Evolutionary conservation across 495 filamentous ascomycete species (phyloP).

Genomic region (Xylaria cubensis): DNA sequence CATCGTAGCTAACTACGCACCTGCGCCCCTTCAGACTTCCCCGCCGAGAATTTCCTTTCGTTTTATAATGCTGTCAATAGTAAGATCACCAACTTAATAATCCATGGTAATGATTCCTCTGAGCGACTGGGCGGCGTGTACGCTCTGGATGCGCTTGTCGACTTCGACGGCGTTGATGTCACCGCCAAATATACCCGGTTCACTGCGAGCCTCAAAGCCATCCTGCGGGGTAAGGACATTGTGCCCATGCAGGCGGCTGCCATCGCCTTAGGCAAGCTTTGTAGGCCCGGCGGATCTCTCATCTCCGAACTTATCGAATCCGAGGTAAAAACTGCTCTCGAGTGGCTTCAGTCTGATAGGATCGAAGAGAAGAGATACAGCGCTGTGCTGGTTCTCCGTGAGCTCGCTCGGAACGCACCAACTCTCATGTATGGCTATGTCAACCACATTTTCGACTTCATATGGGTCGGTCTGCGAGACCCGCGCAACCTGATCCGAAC

Average conservation of each 20-base stretch:
- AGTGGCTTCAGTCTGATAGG: conserved; percentile 95
- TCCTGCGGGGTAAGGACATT: conserved; percentile 87
- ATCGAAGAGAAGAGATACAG: conserved; percentile 91
- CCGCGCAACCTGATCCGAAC: conserved; percentile 88
- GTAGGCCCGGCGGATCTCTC: conserved; percentile 88
- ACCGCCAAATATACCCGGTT: conserved; percentile 94
- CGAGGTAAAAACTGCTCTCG: conserved; percentile 91
- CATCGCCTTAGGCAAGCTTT: conserved; percentile 84
- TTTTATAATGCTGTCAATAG: conserved; percentile 82
- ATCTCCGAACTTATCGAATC: conserved; percentile 96
- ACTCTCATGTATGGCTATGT: conserved; percentile 94
- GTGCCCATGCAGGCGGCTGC: conserved; percentile 87
- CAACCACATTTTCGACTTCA: conserved; percentile 85
- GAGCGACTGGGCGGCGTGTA: conserved; percentile 91
- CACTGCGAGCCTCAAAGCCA: conserved; percentile 83
- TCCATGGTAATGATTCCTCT: conserved; percentile 81
- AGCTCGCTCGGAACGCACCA: conserved; percentile 87
- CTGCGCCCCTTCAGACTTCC: conserved; percentile 64
- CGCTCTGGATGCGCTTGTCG: conserved; percentile 89
- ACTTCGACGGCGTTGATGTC: conserved; percentile 93
- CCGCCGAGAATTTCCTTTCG: conserved; percentile 74
- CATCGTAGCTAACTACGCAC: conserved; percentile 23
- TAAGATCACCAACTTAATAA: conserved; percentile 75
- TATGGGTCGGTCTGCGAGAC: conserved; percentile 93
- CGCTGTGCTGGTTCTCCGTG: conserved; percentile 86